Conservation (phyloP, 192 early-diverging fungal genomes). For the Coemansia aciculifera region DNA sequence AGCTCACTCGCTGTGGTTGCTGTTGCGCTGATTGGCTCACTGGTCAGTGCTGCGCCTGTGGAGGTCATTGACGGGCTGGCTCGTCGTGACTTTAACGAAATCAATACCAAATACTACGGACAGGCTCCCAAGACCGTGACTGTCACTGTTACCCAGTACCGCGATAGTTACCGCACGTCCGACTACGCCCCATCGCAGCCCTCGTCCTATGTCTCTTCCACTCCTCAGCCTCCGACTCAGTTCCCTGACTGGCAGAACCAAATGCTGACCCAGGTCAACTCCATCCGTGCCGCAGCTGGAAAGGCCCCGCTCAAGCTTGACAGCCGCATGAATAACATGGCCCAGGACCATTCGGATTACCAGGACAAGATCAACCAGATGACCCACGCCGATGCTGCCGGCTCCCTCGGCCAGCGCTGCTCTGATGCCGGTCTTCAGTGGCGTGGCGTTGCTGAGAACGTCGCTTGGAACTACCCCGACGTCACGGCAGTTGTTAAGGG, state of each 20-base stretch:
- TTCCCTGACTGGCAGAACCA: conserved; percentile 12
- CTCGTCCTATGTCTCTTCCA: not conserved
- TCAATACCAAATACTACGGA: not conserved
- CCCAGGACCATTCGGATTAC: conserved; percentile 33
- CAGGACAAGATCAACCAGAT: conserved; percentile 19
- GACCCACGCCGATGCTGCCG: conserved; percentile 26
- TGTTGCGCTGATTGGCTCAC: conserved; percentile 2
- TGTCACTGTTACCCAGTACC: not conserved
- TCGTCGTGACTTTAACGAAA: not conserved
- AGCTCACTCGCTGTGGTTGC: not conserved
- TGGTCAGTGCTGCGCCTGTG: not conserved
- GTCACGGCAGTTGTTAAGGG: conserved; percentile 14
- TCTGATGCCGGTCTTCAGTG: conserved; percentile 8
- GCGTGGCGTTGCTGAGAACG: conserved; percentile 34
- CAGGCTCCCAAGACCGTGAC: conserved; percentile 4
- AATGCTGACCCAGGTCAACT: conserved; percentile 33
- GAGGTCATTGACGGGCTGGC: not conserved
- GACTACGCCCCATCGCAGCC: not conserved
- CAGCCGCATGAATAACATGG: conserved; percentile 11
- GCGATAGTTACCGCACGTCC: not conserved
- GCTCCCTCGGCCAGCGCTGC: conserved; percentile 1
- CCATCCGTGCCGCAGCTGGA: conserved; percentile 8
- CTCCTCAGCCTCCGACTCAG: not conserved
- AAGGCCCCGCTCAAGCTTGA: conserved; percentile 14
- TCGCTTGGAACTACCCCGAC: conserved; percentile 13